Conservation (phyloP, 129 eudicot species). For the Pulicaria dysenterica region DNA sequence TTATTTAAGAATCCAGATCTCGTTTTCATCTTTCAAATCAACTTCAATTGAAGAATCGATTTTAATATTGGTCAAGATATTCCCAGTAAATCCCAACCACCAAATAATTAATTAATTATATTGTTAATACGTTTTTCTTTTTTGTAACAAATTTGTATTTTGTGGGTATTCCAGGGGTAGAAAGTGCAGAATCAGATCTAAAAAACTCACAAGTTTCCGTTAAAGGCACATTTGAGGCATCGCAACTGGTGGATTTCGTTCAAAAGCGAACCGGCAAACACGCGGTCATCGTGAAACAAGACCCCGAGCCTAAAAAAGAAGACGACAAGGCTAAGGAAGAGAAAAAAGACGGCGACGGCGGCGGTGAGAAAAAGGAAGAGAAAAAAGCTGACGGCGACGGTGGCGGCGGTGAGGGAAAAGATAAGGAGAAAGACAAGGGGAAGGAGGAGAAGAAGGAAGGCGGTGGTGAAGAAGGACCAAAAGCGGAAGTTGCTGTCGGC, state of each 20-base stretch:
- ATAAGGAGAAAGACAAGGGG: constrained; percentile 32
- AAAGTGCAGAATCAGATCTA: constrained; percentile 79
- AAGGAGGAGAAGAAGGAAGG: constrained; percentile 33
- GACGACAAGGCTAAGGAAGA: constrained; percentile 47
- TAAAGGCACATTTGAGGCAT: constrained; percentile 62
- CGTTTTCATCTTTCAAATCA: constrained; percentile 13
- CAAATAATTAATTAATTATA: background rate
- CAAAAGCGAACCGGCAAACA: constrained; percentile 75
- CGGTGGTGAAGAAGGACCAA: constrained; percentile 31
- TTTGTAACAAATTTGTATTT: background rate
- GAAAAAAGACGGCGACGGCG: constrained; percentile 40
- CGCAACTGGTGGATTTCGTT: constrained; percentile 58
- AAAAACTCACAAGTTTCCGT: constrained; percentile 79
- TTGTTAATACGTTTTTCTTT: background rate
- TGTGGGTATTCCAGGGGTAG: constrained; percentile 59
- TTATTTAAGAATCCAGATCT: constrained; percentile 29
- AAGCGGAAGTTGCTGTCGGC: constrained; percentile 24
- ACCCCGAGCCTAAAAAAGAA: constrained; percentile 50
- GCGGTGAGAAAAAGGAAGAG: constrained; percentile 30
- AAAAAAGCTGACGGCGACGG: constrained; percentile 36
- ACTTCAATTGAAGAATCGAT: background rate
- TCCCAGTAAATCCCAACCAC: constrained; percentile 40
- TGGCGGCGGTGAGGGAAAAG: constrained; percentile 32
- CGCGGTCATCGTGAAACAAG: constrained; percentile 66
- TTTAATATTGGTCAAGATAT: constrained; percentile 26